Percentiles rank a stretch among this genome's conserved stretches.
These are phyloP conservation scores for Neurospora hispaniola DNA, from an alignment of 495 filamentous ascomycete genomes.

Conservation along the genomic window DNA sequence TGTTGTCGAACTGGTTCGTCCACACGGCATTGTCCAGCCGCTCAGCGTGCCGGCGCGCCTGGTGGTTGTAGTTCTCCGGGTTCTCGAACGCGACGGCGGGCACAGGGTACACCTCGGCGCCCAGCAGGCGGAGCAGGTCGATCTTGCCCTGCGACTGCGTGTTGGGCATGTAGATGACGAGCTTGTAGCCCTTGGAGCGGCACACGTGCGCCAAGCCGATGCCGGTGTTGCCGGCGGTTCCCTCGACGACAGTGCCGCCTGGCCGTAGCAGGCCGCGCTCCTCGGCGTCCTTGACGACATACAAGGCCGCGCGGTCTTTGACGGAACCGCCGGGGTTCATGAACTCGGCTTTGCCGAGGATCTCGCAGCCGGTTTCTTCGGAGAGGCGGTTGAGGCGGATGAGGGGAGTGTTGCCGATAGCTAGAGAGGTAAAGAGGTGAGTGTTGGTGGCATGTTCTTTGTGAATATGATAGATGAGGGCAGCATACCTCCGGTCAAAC, in stretches of 20 bases:
- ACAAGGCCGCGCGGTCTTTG: slow-evolving; percentile 93
- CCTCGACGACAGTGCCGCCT: slow-evolving; percentile 92
- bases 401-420: slow-evolving; percentile 93
- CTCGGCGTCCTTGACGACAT: slow-evolving; percentile 89
- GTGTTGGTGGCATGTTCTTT: not conserved
- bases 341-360: slow-evolving; percentile 96
- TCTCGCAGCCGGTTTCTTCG: slow-evolving; percentile 82
- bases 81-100: slow-evolving; percentile 95
- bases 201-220: slow-evolving; percentile 97
- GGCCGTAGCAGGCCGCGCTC: slow-evolving; percentile 68
- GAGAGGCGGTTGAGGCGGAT: slow-evolving; percentile 84
- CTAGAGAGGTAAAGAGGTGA: slow-evolving; percentile 30
- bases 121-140: slow-evolving; percentile 80
- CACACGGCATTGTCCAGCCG: slow-evolving; percentile 81
- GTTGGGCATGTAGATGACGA: slow-evolving; percentile 99
- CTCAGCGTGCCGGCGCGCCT: slow-evolving; percentile 82
- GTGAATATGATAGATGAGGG: not conserved
- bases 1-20: slow-evolving; percentile 99
- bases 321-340: slow-evolving; percentile 95
- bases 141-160: slow-evolving; percentile 98
- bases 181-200: slow-evolving; percentile 80
- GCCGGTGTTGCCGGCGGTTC: slow-evolving; percentile 94
- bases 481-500: slow-evolving; percentile 70
- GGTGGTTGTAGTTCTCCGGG: slow-evolving; percentile 95
- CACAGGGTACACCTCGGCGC: slow-evolving; percentile 97